A percentile compares a stretch with the other conserved stretches of the same genome.
Conservation (phyloP, 345 rosid genomes). For the Moricandia moricandioides region DNA sequence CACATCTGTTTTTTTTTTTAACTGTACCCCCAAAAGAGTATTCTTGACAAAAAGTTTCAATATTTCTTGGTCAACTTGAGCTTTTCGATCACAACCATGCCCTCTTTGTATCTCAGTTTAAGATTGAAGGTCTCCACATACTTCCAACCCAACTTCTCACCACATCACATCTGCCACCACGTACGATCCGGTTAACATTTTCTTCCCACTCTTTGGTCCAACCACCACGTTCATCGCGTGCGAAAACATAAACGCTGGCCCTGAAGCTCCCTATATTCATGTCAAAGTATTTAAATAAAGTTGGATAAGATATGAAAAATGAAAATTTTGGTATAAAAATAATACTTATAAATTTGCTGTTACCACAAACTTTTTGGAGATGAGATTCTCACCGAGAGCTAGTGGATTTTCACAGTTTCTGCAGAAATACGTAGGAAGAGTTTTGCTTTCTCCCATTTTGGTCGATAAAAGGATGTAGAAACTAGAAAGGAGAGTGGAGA, state of each 20-base stretch:
- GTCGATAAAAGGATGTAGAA: neutral
- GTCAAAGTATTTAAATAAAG: neutral
- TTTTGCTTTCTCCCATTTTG: conserved; percentile 27
- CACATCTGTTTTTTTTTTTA: neutral
- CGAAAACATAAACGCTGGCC: conserved; percentile 77
- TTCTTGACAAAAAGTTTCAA: conserved; percentile 24
- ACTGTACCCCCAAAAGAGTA: neutral
- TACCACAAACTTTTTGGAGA: conserved; percentile 53
- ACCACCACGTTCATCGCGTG: conserved; percentile 67
- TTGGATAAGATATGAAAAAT: neutral
- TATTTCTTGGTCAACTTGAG: conserved; percentile 58
- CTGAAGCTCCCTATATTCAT: conserved; percentile 57
- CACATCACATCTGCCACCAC: conserved; percentile 67
- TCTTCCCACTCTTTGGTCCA: conserved; percentile 78
- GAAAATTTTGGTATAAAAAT: neutral
- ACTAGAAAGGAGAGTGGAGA: neutral
- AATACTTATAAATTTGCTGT: neutral
- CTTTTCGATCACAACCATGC: conserved; percentile 74
- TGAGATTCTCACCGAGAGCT: conserved; percentile 71
- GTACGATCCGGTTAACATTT: conserved; percentile 67
- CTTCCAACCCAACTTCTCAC: conserved; percentile 73
- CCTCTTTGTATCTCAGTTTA: conserved; percentile 73
- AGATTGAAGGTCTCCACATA: conserved; percentile 67
- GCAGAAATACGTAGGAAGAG: conserved; percentile 53
- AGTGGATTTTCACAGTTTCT: conserved; percentile 66